Percentiles rank a stretch among this genome's conserved stretches.
Conservation (phyloP, 2,329 filamentous ascomycete genomes). For the Fusarium avenaceum region DNA sequence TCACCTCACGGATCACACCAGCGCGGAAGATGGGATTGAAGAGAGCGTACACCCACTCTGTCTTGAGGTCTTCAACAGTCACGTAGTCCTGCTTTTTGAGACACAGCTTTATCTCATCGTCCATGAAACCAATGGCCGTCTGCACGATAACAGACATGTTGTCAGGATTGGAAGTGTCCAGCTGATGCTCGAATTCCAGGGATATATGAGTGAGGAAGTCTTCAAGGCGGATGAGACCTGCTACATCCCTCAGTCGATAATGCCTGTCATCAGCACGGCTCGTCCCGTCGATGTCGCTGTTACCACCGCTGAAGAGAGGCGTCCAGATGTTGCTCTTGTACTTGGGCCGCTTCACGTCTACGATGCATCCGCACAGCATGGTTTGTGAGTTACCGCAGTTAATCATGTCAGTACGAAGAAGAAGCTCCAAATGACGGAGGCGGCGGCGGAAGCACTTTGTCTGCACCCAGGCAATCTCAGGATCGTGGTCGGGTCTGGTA, state of each 20-base stretch:
- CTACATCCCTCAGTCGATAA: slow-evolving; percentile 30
- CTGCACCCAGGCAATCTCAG: neutral
- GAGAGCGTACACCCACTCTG: slow-evolving; percentile 19
- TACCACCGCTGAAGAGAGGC: slow-evolving; percentile 12
- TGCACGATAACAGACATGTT: neutral
- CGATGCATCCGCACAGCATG: slow-evolving; percentile 30
- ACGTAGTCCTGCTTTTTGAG: neutral
- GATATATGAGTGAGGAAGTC: slow-evolving; percentile 30
- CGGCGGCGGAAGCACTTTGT: slow-evolving; percentile 23
- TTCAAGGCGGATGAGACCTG: slow-evolving; percentile 29
- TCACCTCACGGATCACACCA: slow-evolving; percentile 14
- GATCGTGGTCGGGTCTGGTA: neutral
- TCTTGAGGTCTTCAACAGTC: slow-evolving; percentile 3
- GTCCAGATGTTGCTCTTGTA: slow-evolving; percentile 34
- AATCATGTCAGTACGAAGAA: slow-evolving; percentile 6
- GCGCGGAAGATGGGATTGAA: slow-evolving; percentile 2
- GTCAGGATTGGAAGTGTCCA: neutral
- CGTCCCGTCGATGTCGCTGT: neutral
- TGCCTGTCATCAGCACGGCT: neutral
- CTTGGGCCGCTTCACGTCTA: slow-evolving; percentile 23
- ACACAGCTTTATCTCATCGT: slow-evolving; percentile 18
- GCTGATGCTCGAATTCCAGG: slow-evolving; percentile 10
- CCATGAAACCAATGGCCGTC: slow-evolving; percentile 16
- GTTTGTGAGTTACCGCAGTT: slow-evolving; percentile 19
- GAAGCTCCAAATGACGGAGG: slow-evolving; percentile 17